Evolutionary conservation across 805 yeast species (phyloP).

Genomic region (Tetrapisispora namnaoensis): DNA sequence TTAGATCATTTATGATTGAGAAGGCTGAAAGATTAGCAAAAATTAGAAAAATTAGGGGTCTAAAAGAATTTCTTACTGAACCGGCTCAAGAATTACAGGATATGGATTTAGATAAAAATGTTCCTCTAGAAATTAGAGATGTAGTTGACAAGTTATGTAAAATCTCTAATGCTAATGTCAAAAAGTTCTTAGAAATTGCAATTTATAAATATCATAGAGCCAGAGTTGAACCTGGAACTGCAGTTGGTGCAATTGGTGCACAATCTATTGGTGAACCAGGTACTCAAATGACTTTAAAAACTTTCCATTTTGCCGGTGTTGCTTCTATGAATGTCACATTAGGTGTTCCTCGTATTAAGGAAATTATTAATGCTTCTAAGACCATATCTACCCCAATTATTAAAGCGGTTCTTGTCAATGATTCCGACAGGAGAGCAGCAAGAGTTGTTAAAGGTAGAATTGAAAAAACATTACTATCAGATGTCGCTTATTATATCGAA

Average conservation of each 20-base stretch:
- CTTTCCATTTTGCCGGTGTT: slow-evolving; percentile 99
- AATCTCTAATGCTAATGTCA: slow-evolving; percentile 51
- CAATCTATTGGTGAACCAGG: slow-evolving; percentile 99
- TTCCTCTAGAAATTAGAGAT: slow-evolving; percentile 30
- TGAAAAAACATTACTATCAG: slow-evolving; percentile 82
- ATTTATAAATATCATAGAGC: slow-evolving; percentile 77
- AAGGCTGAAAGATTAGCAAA: slow-evolving; percentile 51
- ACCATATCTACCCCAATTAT: slow-evolving; percentile 93
- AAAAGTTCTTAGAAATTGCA: slow-evolving; percentile 63
- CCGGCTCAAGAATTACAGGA: slow-evolving; percentile 39
- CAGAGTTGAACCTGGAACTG: slow-evolving; percentile 96
- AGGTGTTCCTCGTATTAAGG: slow-evolving; percentile 99
- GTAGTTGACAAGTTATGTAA: slow-evolving; percentile 58
- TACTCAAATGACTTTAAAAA: slow-evolving; percentile 93
- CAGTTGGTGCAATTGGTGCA: slow-evolving; percentile 98
- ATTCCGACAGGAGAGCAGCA: slow-evolving; percentile 93
- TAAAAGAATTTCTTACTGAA: slow-evolving; percentile 36
- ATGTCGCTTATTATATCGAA: slow-evolving; percentile 81
- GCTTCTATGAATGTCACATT: slow-evolving; percentile 98
- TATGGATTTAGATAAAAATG: slow-evolving; percentile 31
- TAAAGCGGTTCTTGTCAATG: slow-evolving; percentile 86
- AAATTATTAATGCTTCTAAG: slow-evolving; percentile 94
- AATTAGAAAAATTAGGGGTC: slow-evolving; percentile 45
- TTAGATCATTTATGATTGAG: slow-evolving; percentile 49
- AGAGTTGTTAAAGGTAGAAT: slow-evolving; percentile 96